Evolutionary conservation across 129 eudicot species (phyloP).

Genomic region (Pittosporum tobira): DNA sequence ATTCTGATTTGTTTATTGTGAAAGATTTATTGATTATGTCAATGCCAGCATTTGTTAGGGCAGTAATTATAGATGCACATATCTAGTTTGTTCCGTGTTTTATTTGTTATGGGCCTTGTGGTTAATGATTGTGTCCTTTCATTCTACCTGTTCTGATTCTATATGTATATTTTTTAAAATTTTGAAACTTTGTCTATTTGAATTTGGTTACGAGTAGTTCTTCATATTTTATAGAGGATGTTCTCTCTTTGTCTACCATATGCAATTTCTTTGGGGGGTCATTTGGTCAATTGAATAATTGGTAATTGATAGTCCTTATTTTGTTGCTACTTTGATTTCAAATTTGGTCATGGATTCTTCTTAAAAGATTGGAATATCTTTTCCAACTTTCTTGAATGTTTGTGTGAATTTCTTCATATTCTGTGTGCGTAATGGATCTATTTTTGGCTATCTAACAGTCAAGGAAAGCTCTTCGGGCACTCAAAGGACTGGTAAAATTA

Average conservation of each 20-base stretch:
- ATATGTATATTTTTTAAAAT: neutral
- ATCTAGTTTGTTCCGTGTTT: neutral
- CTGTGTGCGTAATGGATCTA: neutral
- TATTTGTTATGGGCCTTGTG: constrained; percentile 4
- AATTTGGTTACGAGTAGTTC: constrained; percentile 6
- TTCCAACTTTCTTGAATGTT: neutral
- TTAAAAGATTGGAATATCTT: neutral
- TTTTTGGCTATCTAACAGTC: constrained; percentile 42
- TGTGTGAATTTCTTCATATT: no score
- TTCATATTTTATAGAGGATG: neutral
- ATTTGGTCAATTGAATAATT: no score
- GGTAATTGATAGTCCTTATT: constrained; percentile 5
- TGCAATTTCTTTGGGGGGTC: neutral
- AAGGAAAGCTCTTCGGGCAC: constrained; percentile 77
- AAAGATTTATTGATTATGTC: neutral
- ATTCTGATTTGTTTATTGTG: neutral
- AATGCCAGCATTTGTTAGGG: no score
- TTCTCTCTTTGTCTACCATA: neutral
- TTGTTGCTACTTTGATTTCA: constrained; percentile 3
- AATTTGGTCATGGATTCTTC: neutral
- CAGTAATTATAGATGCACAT: neutral
- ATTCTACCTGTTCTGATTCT: neutral
- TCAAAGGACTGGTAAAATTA: constrained; percentile 80
- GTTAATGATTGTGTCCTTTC: neutral
- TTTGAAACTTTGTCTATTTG: neutral